Evolutionary conservation across 768 basidiomycete genomes (phyloP).

Genomic region (Hysterangium stoloniferum): DNA sequence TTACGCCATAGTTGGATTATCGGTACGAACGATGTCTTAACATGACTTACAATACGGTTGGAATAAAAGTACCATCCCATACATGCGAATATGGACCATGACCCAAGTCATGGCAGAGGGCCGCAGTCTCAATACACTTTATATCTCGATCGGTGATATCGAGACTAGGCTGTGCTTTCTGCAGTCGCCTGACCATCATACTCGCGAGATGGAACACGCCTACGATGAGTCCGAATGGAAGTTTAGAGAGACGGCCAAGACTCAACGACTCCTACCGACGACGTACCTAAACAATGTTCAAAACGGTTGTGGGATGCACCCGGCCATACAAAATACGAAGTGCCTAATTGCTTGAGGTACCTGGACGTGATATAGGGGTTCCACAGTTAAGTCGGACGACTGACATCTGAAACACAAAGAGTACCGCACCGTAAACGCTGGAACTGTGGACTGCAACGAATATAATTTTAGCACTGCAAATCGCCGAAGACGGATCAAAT

Average conservation of each 20-base stretch:
- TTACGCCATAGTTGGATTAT: background rate
- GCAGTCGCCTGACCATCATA: slow-evolving; percentile 50
- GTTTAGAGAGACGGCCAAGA: slow-evolving; percentile 8
- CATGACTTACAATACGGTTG: slow-evolving; percentile 49
- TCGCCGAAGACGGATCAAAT: background rate
- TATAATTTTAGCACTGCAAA: background rate
- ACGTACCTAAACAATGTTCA: slow-evolving; percentile 74
- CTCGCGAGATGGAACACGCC: slow-evolving; percentile 72
- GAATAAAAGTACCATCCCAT: slow-evolving; percentile 72
- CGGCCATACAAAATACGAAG: slow-evolving; percentile 68
- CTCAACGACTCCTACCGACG: too few species aligned
- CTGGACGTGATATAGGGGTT: background rate
- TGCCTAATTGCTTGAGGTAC: slow-evolving; percentile 73
- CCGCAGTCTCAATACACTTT: slow-evolving; percentile 71
- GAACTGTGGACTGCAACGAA: slow-evolving; percentile 50
- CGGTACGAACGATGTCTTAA: background rate
- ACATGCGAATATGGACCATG: slow-evolving; percentile 86
- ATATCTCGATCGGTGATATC: slow-evolving; percentile 65
- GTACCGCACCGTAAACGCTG: slow-evolving; percentile 50
- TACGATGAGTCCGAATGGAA: slow-evolving; percentile 23
- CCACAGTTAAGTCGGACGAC: background rate
- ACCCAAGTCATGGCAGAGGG: slow-evolving; percentile 78
- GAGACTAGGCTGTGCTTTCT: slow-evolving; percentile 50
- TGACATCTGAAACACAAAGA: background rate
- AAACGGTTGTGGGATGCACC: slow-evolving; percentile 77